Evolutionary conservation across 2,329 filamentous ascomycete genomes (phyloP), one percentile per base, ranked within the genome.

Genomic region (Xylariaceae sp.): DNA sequence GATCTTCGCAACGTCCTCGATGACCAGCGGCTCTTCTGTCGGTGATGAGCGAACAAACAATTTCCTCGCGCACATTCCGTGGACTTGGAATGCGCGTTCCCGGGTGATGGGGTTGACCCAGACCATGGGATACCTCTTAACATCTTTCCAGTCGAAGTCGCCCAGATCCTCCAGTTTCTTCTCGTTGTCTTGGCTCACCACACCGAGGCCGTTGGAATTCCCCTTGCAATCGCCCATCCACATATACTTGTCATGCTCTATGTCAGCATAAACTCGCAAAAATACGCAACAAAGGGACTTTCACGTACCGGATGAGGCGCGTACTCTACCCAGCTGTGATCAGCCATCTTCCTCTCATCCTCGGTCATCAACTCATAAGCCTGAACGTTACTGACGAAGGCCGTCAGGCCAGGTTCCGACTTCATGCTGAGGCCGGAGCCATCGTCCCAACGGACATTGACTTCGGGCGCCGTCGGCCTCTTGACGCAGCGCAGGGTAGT

Each of bases 251-350:
- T 42, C 12, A 29, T n/a, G 6, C 10, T 4, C 19, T 18, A 32
- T n/a, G 44, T 51, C 40, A 60, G 49, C 43, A 46, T 49, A 16
- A 3, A 44, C 3, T 20, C 16, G 23, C n/a, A 19, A 29, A 7
- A 40, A 16, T 19, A 19, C 19, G 10, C n/a, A 9, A 16, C 16
- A 18, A 12, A 14, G 2, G n/a, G 7, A 23, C 2, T 50, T 9
- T 3, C 7, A 42, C 54, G 20, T 56, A 62, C 59, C 41, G 77
- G 76, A 53, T 74, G 71, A 3, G 74, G 76, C 7, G 75, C 74
- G 55, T 79, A 79, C 64, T 79, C 76, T 14, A 77, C 75, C 74
- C 75, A 79, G 23, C 71, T 75, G 57, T 78, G 71, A 57, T 79
- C 75, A 14, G 71, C 75, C 18, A 77, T 52, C 23, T 57, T 57